A percentile compares a stretch with the other conserved stretches of the same genome.
Conservation (phyloP, 1,284 basidiomycete genomes). For the Fereydounia khargensis region DNA sequence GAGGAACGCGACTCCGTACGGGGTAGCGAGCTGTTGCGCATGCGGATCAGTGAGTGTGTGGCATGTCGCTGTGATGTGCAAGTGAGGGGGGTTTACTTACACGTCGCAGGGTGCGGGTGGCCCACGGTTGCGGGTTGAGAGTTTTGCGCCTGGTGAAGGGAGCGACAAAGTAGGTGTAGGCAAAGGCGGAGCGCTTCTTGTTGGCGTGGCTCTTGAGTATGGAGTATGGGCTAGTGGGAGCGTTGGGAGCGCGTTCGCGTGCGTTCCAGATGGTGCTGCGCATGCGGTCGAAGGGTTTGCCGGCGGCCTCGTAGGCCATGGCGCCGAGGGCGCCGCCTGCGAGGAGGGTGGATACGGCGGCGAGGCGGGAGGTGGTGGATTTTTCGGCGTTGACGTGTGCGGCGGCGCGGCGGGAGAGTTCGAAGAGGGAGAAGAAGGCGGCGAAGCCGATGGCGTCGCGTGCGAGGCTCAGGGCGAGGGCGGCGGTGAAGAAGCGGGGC, state of each 20-base stretch:
- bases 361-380: slow-evolving; percentile 9
- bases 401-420: slow-evolving; percentile 53
- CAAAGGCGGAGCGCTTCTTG: background rate
- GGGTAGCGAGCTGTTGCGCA: slow-evolving; percentile 39
- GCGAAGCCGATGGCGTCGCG: slow-evolving; percentile 57
- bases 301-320: slow-evolving; percentile 48
- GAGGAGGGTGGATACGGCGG: slow-evolving; percentile 44
- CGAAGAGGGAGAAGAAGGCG: slow-evolving; percentile 59
- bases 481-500: slow-evolving; percentile 51
- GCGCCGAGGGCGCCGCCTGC: slow-evolving; percentile 52
- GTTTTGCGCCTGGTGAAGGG: too few relatives aligned
- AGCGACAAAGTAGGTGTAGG: slow-evolving; percentile 46
- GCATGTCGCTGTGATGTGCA: too few relatives aligned
- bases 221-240: too few relatives aligned
- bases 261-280: slow-evolving; percentile 56
- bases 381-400: background rate
- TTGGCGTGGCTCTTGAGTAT: too few relatives aligned
- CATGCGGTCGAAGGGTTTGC: slow-evolving; percentile 56
- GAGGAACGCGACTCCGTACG: slow-evolving; percentile 53
- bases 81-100: too few relatives aligned
- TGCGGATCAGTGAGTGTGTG: too few relatives aligned
- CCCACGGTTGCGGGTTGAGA: too few relatives aligned
- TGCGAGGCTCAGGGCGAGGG: slow-evolving; percentile 52
- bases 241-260: too few relatives aligned
- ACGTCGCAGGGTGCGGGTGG: too few relatives aligned